A percentile compares a stretch with the other conserved stretches of the same genome.
phyloP scores from a whole-genome alignment of 176 grass and related monocot genomes.

The Bolboschoenus planiculmis region DNA sequence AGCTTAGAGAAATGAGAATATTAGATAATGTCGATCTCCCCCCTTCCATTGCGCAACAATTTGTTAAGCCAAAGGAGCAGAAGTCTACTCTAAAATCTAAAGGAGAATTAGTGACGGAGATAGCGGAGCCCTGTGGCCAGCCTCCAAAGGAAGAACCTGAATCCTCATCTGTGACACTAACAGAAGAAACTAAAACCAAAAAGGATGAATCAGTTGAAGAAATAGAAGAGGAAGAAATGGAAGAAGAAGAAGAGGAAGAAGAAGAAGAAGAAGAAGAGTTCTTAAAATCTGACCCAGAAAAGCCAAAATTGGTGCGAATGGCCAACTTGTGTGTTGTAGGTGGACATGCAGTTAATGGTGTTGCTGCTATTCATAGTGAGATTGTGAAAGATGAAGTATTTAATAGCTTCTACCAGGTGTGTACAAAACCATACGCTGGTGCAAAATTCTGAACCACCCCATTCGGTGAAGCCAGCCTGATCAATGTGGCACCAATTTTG shows the following conservation, averaged over 20 bases:
- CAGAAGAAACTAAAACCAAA: constrained; percentile 28
- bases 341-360: constrained; percentile 89
- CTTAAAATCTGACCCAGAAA: constrained; percentile 56
- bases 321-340: constrained; percentile 95
- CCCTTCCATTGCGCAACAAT: constrained; percentile 55
- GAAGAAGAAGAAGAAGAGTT: constrained; percentile 59
- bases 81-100: constrained; percentile 36
- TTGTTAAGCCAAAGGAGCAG: constrained; percentile 71
- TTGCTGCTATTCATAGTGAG: constrained; percentile 98
- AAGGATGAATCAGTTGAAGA: constrained; percentile 33
- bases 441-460: not conserved
- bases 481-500: not conserved
- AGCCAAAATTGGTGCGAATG: constrained; percentile 78
- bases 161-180: constrained; percentile 30
- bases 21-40: constrained; percentile 91
- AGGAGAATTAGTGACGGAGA: constrained; percentile 10
- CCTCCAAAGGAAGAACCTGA: constrained; percentile 36
- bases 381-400: constrained; percentile 98
- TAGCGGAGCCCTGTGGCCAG: not conserved
- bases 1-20: constrained; percentile 89
- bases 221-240: constrained; percentile 23
- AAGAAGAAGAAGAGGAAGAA: constrained; percentile 41
- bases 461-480: not conserved
- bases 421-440: constrained; percentile 3
- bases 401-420: constrained; percentile 91